These are phyloP conservation scores for Albugo candida DNA, from an alignment of 352 stramenopile species.

Conservation along the genomic window DNA sequence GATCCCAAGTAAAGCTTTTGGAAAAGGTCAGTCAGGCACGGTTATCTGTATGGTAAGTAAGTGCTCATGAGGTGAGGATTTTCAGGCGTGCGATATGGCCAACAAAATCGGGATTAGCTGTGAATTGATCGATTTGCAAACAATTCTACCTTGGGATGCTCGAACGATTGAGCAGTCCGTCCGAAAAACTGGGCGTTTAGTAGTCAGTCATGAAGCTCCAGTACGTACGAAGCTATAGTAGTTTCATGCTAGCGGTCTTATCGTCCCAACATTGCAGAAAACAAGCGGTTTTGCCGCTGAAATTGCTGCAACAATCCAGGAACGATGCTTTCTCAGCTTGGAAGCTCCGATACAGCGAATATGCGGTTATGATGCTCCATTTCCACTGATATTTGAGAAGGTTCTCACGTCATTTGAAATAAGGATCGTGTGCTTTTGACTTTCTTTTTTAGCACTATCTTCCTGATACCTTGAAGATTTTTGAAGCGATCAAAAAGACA, in stretches of 20 bases:
- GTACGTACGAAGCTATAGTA: constrained; percentile 16
- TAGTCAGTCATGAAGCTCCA: constrained; percentile 94
- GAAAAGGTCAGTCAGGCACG: constrained; percentile 16
- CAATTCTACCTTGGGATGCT: constrained; percentile 94
- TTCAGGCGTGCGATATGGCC: constrained; percentile 61
- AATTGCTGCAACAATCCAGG: constrained; percentile 86
- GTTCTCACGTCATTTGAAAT: constrained; percentile 6
- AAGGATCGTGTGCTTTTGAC: neutral
- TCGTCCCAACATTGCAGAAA: constrained; percentile 18
- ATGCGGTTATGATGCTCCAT: constrained; percentile 93
- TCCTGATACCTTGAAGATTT: constrained; percentile 86
- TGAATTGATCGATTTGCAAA: constrained; percentile 96
- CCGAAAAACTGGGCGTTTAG: constrained; percentile 91
- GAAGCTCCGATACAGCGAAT: constrained; percentile 90
- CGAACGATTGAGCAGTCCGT: constrained; percentile 89
- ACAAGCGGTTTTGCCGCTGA: constrained; percentile 90
- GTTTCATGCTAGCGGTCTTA: neutral
- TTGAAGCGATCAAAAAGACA: constrained; percentile 87
- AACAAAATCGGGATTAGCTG: constrained; percentile 86
- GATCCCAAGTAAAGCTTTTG: constrained; percentile 78
- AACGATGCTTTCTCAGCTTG: constrained; percentile 90
- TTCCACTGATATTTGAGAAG: constrained; percentile 93
- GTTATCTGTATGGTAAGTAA: neutral
- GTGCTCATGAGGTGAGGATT: neutral
- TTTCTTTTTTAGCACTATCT: constrained; percentile 59